Conservation (phyloP, 106 monocot genomes). For the Amphibolis antarctica region DNA sequence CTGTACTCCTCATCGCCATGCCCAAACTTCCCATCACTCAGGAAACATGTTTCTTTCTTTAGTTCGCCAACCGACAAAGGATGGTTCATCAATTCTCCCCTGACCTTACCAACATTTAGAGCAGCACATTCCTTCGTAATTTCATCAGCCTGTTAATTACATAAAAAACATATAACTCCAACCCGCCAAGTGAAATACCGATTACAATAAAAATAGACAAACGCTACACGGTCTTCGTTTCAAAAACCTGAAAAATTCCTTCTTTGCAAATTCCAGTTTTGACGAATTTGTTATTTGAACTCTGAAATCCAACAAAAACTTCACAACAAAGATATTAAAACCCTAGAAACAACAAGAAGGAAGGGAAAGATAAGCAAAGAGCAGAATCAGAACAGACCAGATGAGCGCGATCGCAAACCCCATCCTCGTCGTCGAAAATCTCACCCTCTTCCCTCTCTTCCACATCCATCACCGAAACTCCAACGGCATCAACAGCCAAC, state of each 20-base stretch:
- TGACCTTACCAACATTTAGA: background rate
- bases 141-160: background rate
- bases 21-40: background rate
- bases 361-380: background rate
- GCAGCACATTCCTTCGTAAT: background rate
- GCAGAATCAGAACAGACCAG: conserved; percentile 23
- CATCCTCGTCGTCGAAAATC: conserved; percentile 45
- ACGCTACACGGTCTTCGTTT: background rate
- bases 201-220: background rate
- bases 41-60: background rate
- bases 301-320: background rate
- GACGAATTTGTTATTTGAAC: conserved; percentile 3
- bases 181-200: background rate
- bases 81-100: too few species aligned
- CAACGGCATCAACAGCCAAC: background rate
- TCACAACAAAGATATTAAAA: background rate
- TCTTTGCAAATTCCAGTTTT: background rate
- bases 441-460: conserved; percentile 66
- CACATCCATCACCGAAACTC: conserved; percentile 19
- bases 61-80: background rate
- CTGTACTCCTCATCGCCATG: conserved; percentile 12
- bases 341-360: background rate
- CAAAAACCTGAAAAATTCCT: conserved; percentile 1
- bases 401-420: conserved; percentile 3
- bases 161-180: background rate